Evolutionary conservation across 1,139 yeast species (phyloP).

Genomic region (Zygotorulaspora mrakii): DNA sequence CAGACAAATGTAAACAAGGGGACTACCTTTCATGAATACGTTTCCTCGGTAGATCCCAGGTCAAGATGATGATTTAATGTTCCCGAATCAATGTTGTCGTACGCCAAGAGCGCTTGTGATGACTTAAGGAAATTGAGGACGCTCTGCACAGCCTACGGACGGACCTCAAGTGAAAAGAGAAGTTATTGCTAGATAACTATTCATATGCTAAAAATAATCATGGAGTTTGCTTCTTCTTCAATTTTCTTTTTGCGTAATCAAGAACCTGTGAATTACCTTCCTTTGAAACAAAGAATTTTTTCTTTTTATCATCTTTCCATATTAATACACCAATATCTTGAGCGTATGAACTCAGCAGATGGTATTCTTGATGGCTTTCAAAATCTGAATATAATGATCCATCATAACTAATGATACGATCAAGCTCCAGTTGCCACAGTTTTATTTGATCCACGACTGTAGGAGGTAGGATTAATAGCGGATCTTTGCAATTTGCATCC

Average conservation of each 20-base stretch:
- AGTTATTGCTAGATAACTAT: not conserved
- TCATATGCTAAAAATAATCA: not conserved
- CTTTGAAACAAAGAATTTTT: slow-evolving; percentile 69
- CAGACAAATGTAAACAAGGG: too few relatives aligned
- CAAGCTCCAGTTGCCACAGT: slow-evolving; percentile 94
- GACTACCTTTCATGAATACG: too few relatives aligned
- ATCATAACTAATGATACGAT: slow-evolving; percentile 80
- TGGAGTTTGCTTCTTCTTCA: slow-evolving; percentile 26
- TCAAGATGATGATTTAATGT: too few relatives aligned
- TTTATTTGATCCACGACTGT: slow-evolving; percentile 94
- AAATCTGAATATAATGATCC: slow-evolving; percentile 90
- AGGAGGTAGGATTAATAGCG: slow-evolving; percentile 76
- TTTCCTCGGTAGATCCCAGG: too few relatives aligned
- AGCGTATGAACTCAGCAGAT: slow-evolving; percentile 70
- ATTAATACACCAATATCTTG: slow-evolving; percentile 83
- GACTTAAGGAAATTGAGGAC: too few relatives aligned
- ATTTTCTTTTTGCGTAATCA: slow-evolving; percentile 69
- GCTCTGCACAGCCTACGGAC: too few relatives aligned
- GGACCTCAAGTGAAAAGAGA: not conserved
- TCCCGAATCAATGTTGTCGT: too few relatives aligned
- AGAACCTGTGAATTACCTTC: slow-evolving; percentile 88
- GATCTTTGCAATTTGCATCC: slow-evolving; percentile 54
- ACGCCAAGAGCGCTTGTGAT: too few relatives aligned
- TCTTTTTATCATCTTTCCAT: slow-evolving; percentile 73
- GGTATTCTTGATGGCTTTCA: slow-evolving; percentile 71